These are phyloP conservation scores for Whalleya microplaca DNA, from an alignment of 2,329 filamentous ascomycete genomes.

Conservation along the genomic window DNA sequence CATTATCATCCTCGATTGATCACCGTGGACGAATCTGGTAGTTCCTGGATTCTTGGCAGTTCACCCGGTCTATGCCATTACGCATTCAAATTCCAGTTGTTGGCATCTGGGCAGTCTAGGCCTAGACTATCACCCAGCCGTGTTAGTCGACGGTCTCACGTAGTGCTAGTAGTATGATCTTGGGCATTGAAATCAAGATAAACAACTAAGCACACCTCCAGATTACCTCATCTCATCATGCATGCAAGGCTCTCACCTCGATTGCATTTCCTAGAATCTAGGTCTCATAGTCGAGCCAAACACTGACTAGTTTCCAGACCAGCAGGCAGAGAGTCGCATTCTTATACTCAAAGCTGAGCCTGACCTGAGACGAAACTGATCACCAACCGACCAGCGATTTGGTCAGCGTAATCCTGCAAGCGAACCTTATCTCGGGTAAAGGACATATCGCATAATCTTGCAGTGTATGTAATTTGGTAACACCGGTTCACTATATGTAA, in stretches of 20 bases:
- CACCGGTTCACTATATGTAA: no score
- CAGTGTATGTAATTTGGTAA: no score
- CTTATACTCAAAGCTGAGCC: no score
- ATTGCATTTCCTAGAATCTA: slow-evolving; percentile 4
- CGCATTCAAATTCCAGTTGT: neutral
- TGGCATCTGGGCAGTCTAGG: neutral
- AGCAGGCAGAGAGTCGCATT: no score
- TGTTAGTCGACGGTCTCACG: neutral
- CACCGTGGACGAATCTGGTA: neutral
- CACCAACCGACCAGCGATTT: neutral
- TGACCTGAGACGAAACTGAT: neutral
- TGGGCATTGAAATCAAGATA: neutral
- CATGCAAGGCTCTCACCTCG: slow-evolving; percentile 16
- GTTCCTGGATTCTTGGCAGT: neutral
- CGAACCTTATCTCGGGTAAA: neutral
- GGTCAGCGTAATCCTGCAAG: neutral
- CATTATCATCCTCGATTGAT: neutral
- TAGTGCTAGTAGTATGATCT: neutral
- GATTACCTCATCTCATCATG: slow-evolving; percentile 26
- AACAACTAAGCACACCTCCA: neutral
- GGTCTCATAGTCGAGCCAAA: neutral
- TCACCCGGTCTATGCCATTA: neutral
- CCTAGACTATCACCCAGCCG: neutral
- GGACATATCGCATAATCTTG: neutral
- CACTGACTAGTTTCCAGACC: neutral